These are phyloP conservation scores for Tolypocladium nubicola DNA, from an alignment of 2,329 filamentous ascomycete genomes.

Conservation along the genomic window DNA sequence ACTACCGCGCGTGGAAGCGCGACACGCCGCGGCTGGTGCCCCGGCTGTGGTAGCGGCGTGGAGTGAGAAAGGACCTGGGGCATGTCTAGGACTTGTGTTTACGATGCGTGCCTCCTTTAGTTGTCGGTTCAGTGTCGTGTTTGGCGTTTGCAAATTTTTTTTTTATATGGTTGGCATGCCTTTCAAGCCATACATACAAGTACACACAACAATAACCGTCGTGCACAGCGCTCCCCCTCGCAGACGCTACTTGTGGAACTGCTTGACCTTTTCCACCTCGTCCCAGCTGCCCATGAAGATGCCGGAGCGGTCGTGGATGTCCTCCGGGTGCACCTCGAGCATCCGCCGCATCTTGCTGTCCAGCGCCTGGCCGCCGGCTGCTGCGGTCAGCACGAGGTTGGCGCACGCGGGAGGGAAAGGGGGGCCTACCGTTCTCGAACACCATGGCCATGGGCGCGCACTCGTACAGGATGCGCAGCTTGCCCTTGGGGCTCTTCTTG, in stretches of 20 bases:
- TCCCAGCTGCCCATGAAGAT: constrained; percentile 95
- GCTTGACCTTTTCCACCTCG: constrained; percentile 92
- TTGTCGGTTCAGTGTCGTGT: too few species aligned
- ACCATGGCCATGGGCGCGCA: constrained; percentile 98
- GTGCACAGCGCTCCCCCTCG: not conserved
- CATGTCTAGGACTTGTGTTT: constrained; percentile 1
- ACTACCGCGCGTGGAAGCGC: constrained; percentile 59
- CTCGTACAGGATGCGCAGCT: constrained; percentile 94
- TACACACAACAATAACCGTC: not conserved
- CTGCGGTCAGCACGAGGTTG: constrained; percentile 9
- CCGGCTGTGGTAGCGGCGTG: constrained; percentile 27
- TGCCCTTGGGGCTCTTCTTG: constrained; percentile 97
- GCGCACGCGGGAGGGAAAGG: not conserved
- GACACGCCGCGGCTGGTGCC: constrained; percentile 56
- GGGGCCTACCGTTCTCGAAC: constrained; percentile 81
- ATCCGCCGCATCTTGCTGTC: constrained; percentile 87
- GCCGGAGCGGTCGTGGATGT: constrained; percentile 90
- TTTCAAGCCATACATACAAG: not conserved
- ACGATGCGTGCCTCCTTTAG: too few species aligned
- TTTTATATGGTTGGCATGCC: not conserved
- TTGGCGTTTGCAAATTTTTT: not conserved
- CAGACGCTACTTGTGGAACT: constrained; percentile 49
- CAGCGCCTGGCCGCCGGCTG: constrained; percentile 84
- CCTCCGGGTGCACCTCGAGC: constrained; percentile 77
- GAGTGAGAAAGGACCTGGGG: constrained; percentile 11